phyloP scores from a whole-genome alignment of 1,284 basidiomycete genomes.

The Kalmanozyma brasiliensis region DNA sequence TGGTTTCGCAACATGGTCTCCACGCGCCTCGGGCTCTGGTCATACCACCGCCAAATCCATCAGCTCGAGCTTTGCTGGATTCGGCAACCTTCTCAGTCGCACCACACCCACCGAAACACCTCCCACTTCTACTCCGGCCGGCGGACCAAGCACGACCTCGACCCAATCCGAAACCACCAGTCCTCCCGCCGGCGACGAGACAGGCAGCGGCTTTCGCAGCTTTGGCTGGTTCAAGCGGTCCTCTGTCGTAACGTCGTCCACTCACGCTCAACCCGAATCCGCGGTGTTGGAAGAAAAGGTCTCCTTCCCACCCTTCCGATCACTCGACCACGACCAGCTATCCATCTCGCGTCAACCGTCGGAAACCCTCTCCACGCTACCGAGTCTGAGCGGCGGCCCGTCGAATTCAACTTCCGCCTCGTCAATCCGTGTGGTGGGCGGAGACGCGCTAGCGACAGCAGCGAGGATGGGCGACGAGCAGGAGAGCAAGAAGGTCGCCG shows the following conservation, averaged over 20 bases:
- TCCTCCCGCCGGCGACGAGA: constrained; percentile 5
- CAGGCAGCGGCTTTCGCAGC: constrained; percentile 33
- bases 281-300: constrained; percentile 43
- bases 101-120: constrained; percentile 10
- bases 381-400: neutral
- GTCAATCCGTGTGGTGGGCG: constrained; percentile 8
- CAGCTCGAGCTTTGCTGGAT: constrained; percentile 34
- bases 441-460: constrained; percentile 19
- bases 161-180: constrained; percentile 2
- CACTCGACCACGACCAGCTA: constrained; percentile 51
- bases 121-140: constrained; percentile 1
- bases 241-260: constrained; percentile 13
- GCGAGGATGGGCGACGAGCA: constrained; percentile 25
- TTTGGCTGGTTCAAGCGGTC: constrained; percentile 51
- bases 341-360: constrained; percentile 31
- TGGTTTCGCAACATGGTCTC: constrained; percentile 4
- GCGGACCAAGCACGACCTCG: neutral
- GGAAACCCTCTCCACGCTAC: constrained; percentile 9
- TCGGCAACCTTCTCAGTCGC: constrained; percentile 31
- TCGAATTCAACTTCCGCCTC: constrained; percentile 12
- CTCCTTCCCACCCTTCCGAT: constrained; percentile 46
- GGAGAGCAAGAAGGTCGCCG: constrained; percentile 12
- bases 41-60: constrained; percentile 17
- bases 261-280: neutral
- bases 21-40: neutral